Percentiles rank a stretch among this genome's conserved stretches.
Evolutionary conservation across 305 asterid species (phyloP).

Genomic region (Rubia tinctorum): DNA sequence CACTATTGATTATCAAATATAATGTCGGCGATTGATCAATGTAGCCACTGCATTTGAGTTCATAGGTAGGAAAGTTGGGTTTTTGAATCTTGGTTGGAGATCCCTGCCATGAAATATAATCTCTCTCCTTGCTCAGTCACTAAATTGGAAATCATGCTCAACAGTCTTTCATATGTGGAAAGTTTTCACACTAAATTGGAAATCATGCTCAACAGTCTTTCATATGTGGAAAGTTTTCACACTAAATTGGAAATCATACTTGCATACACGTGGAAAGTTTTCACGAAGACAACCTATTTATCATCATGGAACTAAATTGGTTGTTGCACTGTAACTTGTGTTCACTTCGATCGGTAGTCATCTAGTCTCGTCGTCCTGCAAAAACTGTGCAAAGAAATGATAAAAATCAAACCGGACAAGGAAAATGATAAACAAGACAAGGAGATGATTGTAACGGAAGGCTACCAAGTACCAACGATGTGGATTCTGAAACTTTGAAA

Average conservation of each 20-base stretch:
- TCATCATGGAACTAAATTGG: no score
- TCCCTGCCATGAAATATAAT: neutral
- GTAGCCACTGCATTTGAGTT: neutral
- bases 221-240: neutral
- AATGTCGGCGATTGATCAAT: neutral
- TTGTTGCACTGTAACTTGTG: no score
- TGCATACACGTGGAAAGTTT: neutral
- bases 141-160: neutral
- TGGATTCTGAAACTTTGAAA: no score
- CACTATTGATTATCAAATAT: slow-evolving; percentile 61
- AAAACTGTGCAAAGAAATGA: no score
- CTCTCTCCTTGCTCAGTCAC: neutral
- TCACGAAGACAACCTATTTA: neutral
- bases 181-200: neutral
- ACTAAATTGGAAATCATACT: no score
- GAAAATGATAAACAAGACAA: no score
- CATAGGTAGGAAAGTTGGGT: slow-evolving; percentile 1
- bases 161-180: neutral
- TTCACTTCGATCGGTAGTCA: no score
- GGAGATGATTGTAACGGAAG: no score
- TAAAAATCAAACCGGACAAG: no score
- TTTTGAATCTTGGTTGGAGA: slow-evolving; percentile 2
- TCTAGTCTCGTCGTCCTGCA: no score
- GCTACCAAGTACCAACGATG: no score
- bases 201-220: neutral